Evolutionary conservation across 164 flowering plant species (phyloP), one percentile per base, ranked within the genome.

Genomic region (Nymphaea thermarum): DNA sequence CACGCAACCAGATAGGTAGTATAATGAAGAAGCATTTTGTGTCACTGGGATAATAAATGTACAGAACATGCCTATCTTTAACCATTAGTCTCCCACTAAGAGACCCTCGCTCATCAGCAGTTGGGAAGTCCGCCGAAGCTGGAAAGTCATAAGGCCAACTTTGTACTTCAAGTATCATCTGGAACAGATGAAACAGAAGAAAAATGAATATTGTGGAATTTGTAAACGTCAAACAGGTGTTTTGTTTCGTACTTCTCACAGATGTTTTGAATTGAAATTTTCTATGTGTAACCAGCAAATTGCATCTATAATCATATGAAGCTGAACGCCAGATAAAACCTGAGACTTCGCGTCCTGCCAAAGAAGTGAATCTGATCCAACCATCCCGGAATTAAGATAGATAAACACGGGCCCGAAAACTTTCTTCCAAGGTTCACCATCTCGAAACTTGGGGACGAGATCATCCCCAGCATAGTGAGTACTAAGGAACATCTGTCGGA

Each of bases 361-460:
- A 14, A 90, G 83, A 74, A 70, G 53, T 43, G 63, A 8, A 62
- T 87, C 85, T 6, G 72, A 68, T 43, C 73, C 82, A 14, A n/a
- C 51, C 1, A 71, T 45, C 45, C 60, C 66, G 4, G 92, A 84
- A 74, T 95, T 95, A 11, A 90, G 79, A 75, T 92, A 86, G 57
- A 88, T 77, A 66, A 88, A 94, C 62, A 88, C 87, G 0, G 99
- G 99, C 6, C 99, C 96, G 69, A 88, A 95, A 11, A 95, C 97
- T 66, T 87, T 95, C 80, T 95, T 95, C 99, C 99, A 95, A 4
- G 80, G 72, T 73, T 95, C 99, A 8, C 85, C 83, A 8, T 74
- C 61, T 60, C 65, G 73, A 57, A 92, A 75, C 55, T 76, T 77
- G 2, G 82, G 73, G 42, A 72, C 74, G 47, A 88, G 76, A 70